Conservation (phyloP, 352 stramenopile species). For the Globisporangium nagaii region DNA sequence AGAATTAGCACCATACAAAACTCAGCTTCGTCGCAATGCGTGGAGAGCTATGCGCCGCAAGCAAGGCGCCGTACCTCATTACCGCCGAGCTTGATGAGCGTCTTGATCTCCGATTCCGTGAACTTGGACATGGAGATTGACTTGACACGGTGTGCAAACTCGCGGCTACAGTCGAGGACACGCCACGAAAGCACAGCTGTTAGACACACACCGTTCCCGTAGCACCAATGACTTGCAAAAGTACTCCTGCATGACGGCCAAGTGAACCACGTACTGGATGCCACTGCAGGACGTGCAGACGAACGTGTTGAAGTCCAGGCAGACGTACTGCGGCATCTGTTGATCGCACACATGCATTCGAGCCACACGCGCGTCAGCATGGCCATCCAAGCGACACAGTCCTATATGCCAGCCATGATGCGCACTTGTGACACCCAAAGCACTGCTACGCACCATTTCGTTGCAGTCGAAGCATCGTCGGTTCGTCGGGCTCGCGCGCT, state of each 20-base stretch:
- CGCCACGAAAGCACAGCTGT: background rate
- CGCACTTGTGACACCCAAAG: background rate
- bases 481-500: slow-evolving; percentile 63
- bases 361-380: background rate
- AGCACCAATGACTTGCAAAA: no score
- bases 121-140: slow-evolving; percentile 94
- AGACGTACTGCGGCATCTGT: slow-evolving; percentile 90
- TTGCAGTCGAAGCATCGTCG: slow-evolving; percentile 89
- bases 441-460: slow-evolving; percentile 60
- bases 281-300: slow-evolving; percentile 92
- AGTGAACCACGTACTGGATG: slow-evolving; percentile 79
- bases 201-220: no score
- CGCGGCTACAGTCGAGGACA: slow-evolving; percentile 41
- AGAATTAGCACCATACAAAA: background rate
- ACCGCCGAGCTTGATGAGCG: slow-evolving; percentile 82
- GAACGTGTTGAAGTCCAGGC: slow-evolving; percentile 92
- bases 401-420: background rate
- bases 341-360: background rate
- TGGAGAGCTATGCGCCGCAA: background rate
- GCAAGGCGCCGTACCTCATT: slow-evolving; percentile 88
- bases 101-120: slow-evolving; percentile 88
- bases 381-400: background rate
- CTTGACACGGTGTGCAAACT: slow-evolving; percentile 92
- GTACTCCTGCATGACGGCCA: no score
- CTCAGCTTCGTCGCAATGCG: no score